Base-by-base conservation (phyloP, 2,329 filamentous ascomycete genomes). In the Scytalidium sp. region DNA sequence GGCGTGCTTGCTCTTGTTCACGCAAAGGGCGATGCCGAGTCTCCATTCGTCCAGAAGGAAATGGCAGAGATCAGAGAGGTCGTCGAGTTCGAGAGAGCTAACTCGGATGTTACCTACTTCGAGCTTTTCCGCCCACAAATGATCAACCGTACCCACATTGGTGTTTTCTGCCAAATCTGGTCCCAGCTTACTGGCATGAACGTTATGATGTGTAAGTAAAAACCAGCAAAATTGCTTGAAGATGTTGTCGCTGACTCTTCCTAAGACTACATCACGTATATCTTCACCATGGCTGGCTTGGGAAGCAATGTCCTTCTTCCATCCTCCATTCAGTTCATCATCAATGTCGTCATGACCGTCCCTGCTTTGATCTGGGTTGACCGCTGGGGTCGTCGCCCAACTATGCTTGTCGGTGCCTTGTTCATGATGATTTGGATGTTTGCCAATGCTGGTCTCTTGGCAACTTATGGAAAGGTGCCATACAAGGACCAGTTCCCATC, bases 291-390 rank as follows among this genome's bases (percentile, higher is more conserved):
- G 86, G 84, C 85, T 15, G 85, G 85, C 9, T 71, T 86, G 9
- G 77, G 76, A 3, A 73, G 80, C 57, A 76, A 75, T 47, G 78
- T 82, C 32, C 75, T 90, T 8, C 67, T 88, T 41, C 78, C 85
- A 7, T 86, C 83, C 17, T 82, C 80, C 9, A 88, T 89, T 54
- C 83, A 88, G 62, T 89, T 88, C 64, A 76, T 91, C 59, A 89
- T 93, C 73, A 92, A 92, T 65, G 88, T 93, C 1, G 52, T 84
- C 46, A 88, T 90, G 83, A 93, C 89, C 0, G 65, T 92, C 3
- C 86, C 87, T 0, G 88, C 88, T 1, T 76, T 93, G 20, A 68
- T 92, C 50, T 92, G 75, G 71, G 79, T 92, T 59, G 88, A 94
- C 58, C 75, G 76, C 49, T 89, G 85, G 83, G 89, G 89, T 43